These are phyloP conservation scores for Metschnikowia gruessii DNA, from an alignment of 805 yeast species.

Conservation along the genomic window DNA sequence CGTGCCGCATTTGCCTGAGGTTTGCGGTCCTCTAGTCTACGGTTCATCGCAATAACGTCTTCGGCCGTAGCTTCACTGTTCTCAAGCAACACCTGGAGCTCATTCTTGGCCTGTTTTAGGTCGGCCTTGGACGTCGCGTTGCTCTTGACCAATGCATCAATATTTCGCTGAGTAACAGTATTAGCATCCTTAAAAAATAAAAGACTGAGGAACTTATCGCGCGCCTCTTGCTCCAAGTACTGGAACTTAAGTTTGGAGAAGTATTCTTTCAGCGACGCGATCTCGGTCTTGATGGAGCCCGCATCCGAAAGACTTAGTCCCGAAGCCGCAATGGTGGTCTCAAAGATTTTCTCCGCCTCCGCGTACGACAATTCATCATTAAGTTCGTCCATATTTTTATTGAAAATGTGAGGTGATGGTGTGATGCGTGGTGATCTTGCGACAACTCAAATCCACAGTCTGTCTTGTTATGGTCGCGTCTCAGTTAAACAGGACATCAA, in stretches of 20 bases:
- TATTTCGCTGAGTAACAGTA: conserved; percentile 32
- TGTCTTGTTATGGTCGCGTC: too few relatives aligned
- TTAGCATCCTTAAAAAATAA: conserved; percentile 37
- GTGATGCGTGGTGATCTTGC: neutral
- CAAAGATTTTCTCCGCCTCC: conserved; percentile 13
- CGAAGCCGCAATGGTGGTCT: conserved; percentile 8
- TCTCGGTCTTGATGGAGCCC: conserved; percentile 25
- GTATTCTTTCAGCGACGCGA: conserved; percentile 37
- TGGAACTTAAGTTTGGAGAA: conserved; percentile 58
- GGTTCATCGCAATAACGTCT: conserved; percentile 26
- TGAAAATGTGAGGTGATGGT: neutral
- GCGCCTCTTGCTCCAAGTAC: conserved; percentile 68
- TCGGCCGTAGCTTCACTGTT: conserved; percentile 29
- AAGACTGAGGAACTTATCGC: conserved; percentile 59
- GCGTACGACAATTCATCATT: conserved; percentile 7
- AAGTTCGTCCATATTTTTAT: neutral
- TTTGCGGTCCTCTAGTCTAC: conserved; percentile 24
- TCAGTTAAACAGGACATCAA: too few relatives aligned
- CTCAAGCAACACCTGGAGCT: conserved; percentile 26
- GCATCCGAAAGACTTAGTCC: conserved; percentile 13
- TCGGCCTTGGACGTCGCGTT: conserved; percentile 25
- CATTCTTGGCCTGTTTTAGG: conserved; percentile 26
- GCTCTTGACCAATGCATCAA: conserved; percentile 25
- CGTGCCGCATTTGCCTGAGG: conserved; percentile 28
- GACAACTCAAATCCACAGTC: too few relatives aligned